Percentiles rank a stretch among this genome's conserved stretches.
Evolutionary conservation across 148 eudicot species (phyloP).

Genomic region (Rhododendron kiyosumense): DNA sequence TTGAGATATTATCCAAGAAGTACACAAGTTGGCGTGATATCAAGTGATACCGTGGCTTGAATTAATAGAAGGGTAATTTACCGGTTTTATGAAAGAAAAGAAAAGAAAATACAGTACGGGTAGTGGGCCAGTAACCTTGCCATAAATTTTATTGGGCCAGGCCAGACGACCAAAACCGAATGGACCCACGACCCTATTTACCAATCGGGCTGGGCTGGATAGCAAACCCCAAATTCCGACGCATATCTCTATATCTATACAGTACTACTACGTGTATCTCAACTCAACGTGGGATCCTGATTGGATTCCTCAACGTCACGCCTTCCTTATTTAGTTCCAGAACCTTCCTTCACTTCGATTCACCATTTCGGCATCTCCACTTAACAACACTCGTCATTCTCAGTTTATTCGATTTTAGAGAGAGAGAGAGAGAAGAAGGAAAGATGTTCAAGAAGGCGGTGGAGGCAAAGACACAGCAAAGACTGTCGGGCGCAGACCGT

Average conservation of each 20-base stretch:
- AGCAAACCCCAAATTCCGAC: not conserved
- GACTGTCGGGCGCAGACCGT: slow-evolving; percentile 91
- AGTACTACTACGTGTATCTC: not conserved
- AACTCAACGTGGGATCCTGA: not conserved
- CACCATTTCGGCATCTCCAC: not conserved
- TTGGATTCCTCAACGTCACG: not conserved
- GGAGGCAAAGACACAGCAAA: slow-evolving; percentile 71
- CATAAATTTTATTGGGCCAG: not conserved
- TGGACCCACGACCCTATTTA: not conserved
- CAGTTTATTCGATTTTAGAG: not conserved
- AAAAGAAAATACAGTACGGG: no score
- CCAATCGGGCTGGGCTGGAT: not conserved
- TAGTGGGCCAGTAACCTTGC: slow-evolving; percentile 18
- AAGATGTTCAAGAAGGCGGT: slow-evolving; percentile 80
- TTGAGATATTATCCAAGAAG: not conserved
- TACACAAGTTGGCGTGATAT: not conserved
- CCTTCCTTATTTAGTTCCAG: not conserved
- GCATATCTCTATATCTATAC: not conserved
- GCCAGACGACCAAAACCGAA: not conserved
- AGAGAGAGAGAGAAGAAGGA: not conserved
- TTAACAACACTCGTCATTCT: not conserved
- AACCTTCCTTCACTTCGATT: not conserved
- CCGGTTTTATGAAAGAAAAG: no score
- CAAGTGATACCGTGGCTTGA: not conserved
- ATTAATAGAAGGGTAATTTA: no score